Conservation (phyloP, 108 stramenopile genomes). For the Nitzschia palea region DNA sequence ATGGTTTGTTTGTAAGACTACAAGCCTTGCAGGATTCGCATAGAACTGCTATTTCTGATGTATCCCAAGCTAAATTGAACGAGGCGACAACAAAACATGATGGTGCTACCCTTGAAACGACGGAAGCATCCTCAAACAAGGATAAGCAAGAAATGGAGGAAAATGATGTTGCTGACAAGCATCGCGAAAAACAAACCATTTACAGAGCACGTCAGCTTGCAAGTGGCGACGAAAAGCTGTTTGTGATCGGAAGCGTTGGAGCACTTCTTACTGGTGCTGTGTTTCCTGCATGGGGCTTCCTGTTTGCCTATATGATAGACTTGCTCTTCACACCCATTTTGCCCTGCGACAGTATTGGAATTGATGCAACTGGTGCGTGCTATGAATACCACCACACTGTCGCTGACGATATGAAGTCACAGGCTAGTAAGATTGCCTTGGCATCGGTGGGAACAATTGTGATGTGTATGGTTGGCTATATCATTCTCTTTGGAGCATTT, state of each 20-base stretch:
- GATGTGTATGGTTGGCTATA: conserved; percentile 58
- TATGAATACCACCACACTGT: conserved; percentile 49
- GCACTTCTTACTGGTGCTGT: conserved; percentile 70
- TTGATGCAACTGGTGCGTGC: conserved; percentile 33
- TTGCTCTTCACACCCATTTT: conserved; percentile 55
- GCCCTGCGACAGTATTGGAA: conserved; percentile 29
- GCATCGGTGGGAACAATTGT: conserved; percentile 47
- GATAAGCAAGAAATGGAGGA: conserved; percentile 45
- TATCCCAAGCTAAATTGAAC: no score
- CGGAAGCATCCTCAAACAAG: conserved; percentile 37
- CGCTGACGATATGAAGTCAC: conserved; percentile 54
- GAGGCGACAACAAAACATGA: conserved; percentile 25
- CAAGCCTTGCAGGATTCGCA: conserved; percentile 50
- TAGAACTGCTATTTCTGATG: neutral
- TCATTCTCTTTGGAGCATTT: conserved; percentile 61
- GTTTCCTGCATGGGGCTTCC: conserved; percentile 69
- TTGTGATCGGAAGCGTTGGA: conserved; percentile 51
- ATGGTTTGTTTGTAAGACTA: conserved; percentile 60
- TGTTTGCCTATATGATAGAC: conserved; percentile 60
- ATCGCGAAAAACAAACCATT: conserved; percentile 1
- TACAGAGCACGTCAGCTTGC: conserved; percentile 36
- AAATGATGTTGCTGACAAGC: conserved; percentile 16
- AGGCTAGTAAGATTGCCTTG: conserved; percentile 40
- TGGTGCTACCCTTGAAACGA: conserved; percentile 15
- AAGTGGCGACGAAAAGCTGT: conserved; percentile 23